Percentiles rank a stretch among this genome's conserved stretches.
Conservation (phyloP, 2,329 filamentous ascomycete species). For the Lasiodiplodia hormozganensis region DNA sequence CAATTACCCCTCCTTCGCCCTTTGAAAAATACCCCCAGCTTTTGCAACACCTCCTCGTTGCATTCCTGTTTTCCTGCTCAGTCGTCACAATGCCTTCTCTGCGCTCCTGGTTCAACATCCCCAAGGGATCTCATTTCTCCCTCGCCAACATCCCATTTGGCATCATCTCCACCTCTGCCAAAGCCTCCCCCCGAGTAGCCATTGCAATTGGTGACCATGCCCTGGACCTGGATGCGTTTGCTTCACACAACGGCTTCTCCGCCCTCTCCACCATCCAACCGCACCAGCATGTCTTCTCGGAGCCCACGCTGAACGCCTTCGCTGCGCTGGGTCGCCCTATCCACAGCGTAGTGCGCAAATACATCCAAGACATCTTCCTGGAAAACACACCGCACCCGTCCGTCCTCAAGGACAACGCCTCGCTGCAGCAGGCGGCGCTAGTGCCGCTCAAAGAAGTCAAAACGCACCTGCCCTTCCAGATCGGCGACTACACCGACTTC, state of each 20-base stretch:
- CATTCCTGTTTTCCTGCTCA: constrained; percentile 6
- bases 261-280: constrained; percentile 63
- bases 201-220: constrained; percentile 76
- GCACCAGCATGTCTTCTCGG: constrained; percentile 67
- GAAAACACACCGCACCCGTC: constrained; percentile 65
- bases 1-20: neutral
- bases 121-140: constrained; percentile 71
- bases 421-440: constrained; percentile 64
- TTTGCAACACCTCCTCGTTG: neutral
- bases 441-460: constrained; percentile 65
- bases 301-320: constrained; percentile 74
- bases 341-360: constrained; percentile 72
- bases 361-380: constrained; percentile 71
- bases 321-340: constrained; percentile 73
- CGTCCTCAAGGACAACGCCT: constrained; percentile 67
- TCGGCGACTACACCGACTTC: constrained; percentile 87
- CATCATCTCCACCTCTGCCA: constrained; percentile 71
- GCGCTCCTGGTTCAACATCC: constrained; percentile 66
- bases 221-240: constrained; percentile 71
- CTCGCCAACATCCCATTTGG: constrained; percentile 84
- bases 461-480: constrained; percentile 76
- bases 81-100: constrained; percentile 41
- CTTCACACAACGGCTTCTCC: constrained; percentile 65
- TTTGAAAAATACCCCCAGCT: neutral
- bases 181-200: constrained; percentile 67